Evolutionary conservation across 495 filamentous ascomycete species (phyloP).

Genomic region (Aspergillus avenaceus): DNA sequence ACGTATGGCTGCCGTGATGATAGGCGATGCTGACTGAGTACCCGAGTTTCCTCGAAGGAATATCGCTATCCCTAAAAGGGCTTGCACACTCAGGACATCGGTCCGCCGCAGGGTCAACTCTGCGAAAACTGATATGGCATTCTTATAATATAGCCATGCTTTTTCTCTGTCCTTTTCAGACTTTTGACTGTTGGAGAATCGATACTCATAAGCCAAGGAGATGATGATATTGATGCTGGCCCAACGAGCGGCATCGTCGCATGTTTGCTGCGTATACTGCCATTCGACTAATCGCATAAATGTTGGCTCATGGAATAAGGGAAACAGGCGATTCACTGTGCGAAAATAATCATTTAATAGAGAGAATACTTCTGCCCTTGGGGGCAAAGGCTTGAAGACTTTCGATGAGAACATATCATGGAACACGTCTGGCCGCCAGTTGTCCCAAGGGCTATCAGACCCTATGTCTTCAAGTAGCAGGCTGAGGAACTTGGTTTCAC

Average conservation of each 20-base stretch:
- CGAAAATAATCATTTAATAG: slow-evolving; percentile 87
- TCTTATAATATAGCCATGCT: slow-evolving; percentile 91
- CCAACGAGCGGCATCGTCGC: slow-evolving; percentile 94
- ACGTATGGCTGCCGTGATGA: slow-evolving; percentile 87
- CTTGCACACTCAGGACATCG: slow-evolving; percentile 90
- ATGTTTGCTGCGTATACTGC: slow-evolving; percentile 87
- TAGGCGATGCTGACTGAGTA: slow-evolving; percentile 81
- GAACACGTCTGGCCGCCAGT: slow-evolving; percentile 92
- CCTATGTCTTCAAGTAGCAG: slow-evolving; percentile 71
- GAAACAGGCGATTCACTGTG: slow-evolving; percentile 96
- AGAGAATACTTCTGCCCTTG: slow-evolving; percentile 72
- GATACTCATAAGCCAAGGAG: slow-evolving; percentile 82
- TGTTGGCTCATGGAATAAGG: slow-evolving; percentile 88
- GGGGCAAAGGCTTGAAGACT: slow-evolving; percentile 73
- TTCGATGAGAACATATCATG: slow-evolving; percentile 79
- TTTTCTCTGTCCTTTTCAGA: slow-evolving; percentile 83
- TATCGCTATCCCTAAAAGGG: slow-evolving; percentile 87
- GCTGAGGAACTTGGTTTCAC: slow-evolving; percentile 79
- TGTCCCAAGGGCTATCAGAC: slow-evolving; percentile 78
- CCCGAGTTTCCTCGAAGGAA: slow-evolving; percentile 95
- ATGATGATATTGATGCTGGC: slow-evolving; percentile 90
- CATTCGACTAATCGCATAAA: slow-evolving; percentile 94
- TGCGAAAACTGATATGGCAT: slow-evolving; percentile 84
- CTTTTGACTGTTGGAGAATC: slow-evolving; percentile 83
- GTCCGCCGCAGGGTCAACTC: slow-evolving; percentile 92